Evolutionary conservation across 2,329 filamentous ascomycete species (phyloP).

Genomic region (Phialocephala sp.): DNA sequence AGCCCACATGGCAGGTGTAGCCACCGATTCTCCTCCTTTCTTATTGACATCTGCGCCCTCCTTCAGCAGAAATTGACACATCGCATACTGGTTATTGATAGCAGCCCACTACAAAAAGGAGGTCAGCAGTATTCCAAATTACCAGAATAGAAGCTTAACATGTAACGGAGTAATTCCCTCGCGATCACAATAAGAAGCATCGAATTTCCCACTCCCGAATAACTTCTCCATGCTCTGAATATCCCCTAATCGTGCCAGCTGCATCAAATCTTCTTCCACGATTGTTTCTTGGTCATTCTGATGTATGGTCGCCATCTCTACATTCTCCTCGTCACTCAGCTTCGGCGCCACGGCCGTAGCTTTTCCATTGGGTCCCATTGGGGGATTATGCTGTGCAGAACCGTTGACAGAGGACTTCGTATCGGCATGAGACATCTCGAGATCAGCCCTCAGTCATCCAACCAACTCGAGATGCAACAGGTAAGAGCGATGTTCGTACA

Average conservation of each 20-base stretch:
- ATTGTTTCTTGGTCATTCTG: slow-evolving; percentile 30
- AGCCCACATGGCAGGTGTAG: slow-evolving; percentile 95
- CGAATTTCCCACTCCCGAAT: slow-evolving; percentile 81
- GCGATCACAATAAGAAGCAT: slow-evolving; percentile 83
- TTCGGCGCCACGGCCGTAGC: slow-evolving; percentile 58
- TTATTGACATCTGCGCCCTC: slow-evolving; percentile 83
- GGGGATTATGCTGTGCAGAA: slow-evolving; percentile 39
- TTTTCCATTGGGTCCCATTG: slow-evolving; percentile 62
- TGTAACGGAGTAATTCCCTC: slow-evolving; percentile 96
- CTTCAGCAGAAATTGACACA: slow-evolving; percentile 93
- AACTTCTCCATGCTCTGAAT: slow-evolving; percentile 86
- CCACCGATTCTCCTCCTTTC: slow-evolving; percentile 93
- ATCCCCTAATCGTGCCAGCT: slow-evolving; percentile 87
- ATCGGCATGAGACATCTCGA: slow-evolving; percentile 35
- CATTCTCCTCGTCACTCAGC: slow-evolving; percentile 51
- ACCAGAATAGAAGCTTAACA: slow-evolving; percentile 57
- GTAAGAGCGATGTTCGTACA: slow-evolving; percentile 14
- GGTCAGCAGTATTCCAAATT: slow-evolving; percentile 12
- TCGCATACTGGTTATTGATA: slow-evolving; percentile 97
- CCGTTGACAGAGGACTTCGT: slow-evolving; percentile 30
- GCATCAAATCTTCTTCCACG: slow-evolving; percentile 86
- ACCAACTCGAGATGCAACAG: background rate
- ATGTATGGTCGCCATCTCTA: slow-evolving; percentile 44
- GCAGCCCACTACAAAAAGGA: slow-evolving; percentile 79
- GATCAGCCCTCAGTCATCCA: background rate